Conservation (phyloP, 208 protist species). For the Trypanosoma grayi region DNA sequence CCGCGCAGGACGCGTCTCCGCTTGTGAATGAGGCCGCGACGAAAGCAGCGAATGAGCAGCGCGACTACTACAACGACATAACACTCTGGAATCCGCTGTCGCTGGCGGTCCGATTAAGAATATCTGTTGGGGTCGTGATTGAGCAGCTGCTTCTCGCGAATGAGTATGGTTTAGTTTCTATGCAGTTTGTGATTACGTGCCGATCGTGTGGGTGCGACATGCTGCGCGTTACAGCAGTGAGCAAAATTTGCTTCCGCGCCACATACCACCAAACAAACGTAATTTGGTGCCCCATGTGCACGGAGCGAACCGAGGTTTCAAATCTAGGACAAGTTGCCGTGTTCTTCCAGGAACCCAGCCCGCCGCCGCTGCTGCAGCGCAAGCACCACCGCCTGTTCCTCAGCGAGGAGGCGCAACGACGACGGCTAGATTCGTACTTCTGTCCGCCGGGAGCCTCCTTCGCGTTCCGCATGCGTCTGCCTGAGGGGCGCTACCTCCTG, state of each 20-base stretch:
- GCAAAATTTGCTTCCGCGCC: constrained; percentile 57
- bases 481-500: constrained; percentile 59
- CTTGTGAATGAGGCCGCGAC: constrained; percentile 33
- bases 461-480: constrained; percentile 46
- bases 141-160: constrained; percentile 78
- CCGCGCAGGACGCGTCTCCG: constrained; percentile 30
- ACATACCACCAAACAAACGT: constrained; percentile 69
- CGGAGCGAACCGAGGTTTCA: constrained; percentile 56
- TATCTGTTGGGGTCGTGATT: constrained; percentile 50
- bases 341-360: constrained; percentile 57
- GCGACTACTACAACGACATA: constrained; percentile 56
- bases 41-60: constrained; percentile 44
- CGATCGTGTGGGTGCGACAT: constrained; percentile 79
- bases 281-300: constrained; percentile 76
- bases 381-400: constrained; percentile 71
- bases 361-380: constrained; percentile 38
- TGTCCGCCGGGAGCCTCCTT: constrained; percentile 64
- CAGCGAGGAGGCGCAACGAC: constrained; percentile 49
- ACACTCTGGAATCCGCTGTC: constrained; percentile 75
- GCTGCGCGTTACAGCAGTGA: constrained; percentile 44
- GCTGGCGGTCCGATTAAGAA: constrained; percentile 50
- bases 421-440: constrained; percentile 63
- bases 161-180: constrained; percentile 48
- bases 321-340: constrained; percentile 52
- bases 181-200: constrained; percentile 71